Evolutionary conservation across 164 flowering plant species (phyloP), one percentile per base, ranked within the genome.

Genomic region (Aristolochia californica): DNA sequence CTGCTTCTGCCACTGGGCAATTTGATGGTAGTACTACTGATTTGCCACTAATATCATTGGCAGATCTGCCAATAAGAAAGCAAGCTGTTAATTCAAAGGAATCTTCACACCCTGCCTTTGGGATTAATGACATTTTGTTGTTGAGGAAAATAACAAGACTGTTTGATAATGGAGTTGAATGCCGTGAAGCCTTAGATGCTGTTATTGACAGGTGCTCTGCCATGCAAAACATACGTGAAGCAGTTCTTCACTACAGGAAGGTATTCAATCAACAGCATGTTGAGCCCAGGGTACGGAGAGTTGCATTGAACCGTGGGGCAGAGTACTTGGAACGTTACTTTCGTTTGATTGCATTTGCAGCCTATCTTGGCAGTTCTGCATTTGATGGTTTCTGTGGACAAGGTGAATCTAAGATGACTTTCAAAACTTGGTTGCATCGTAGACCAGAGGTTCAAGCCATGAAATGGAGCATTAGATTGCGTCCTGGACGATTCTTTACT

Each of bases 301-400:
- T 88, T 58, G 93, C 95, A 49, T 59, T 91, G 69, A 84, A 83
- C 66, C 98, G 98, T 74, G 98, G 95, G 65, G 98, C 93, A 66
- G 98, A 91, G 68, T 91, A 88, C 68, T 73, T 91, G 74, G 98
- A 91, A 69, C 83, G 96, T 16, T 91, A 91, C 71, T 86, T 91
- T 64, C 90, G 90, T 40, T 70, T 91, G 58, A 91, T 91, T 75
- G 86, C 98, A 48, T 91, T 91, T 75, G 80, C 98, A 49, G 98
- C 98, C 48, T 91, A 88, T 71, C 85, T 91, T 67, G 98, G 98
- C 66, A 88, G 95, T 72, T 88, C 83, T 65, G 88, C 95, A 45
- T 86, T 84, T 77, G 98, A 88, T 80, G 90, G 93, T 45, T 83
- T 86, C 65, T 88, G 90, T 70, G 93, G 89, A 53, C 88, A 85